phyloP scores from a whole-genome alignment of 305 asterid genomes.

The Fraxinus albicans region DNA sequence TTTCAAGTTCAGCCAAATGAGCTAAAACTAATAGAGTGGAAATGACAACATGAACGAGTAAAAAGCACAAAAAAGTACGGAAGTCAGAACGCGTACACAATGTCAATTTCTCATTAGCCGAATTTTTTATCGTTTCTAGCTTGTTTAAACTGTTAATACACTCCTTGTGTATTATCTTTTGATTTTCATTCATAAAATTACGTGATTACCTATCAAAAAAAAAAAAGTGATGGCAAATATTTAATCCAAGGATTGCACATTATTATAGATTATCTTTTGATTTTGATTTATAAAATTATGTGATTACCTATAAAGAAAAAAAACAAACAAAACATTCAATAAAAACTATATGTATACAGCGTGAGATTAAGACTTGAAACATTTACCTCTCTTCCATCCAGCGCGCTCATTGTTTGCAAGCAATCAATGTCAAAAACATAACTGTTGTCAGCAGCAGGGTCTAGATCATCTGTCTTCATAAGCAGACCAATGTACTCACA shows the following conservation, averaged over 20 bases:
- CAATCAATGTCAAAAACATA: constrained; percentile 88
- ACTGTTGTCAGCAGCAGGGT: constrained; percentile 58
- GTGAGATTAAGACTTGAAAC: background rate
- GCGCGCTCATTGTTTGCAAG: constrained; percentile 85
- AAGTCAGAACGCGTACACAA: background rate
- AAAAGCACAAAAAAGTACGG: background rate
- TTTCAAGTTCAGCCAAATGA: background rate
- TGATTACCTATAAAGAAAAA: too few species aligned
- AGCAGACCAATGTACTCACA: constrained; percentile 83
- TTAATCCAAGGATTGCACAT: too few species aligned
- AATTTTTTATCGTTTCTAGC: too few species aligned
- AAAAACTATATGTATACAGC: background rate
- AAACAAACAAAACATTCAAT: background rate
- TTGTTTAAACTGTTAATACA: too few species aligned
- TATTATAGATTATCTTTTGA: too few species aligned
- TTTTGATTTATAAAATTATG: too few species aligned
- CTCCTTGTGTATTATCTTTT: too few species aligned
- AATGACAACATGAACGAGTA: background rate
- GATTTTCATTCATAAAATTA: too few species aligned
- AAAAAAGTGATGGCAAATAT: too few species aligned
- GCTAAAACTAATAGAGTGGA: background rate
- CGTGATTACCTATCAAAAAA: too few species aligned
- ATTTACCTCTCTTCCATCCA: constrained; percentile 84
- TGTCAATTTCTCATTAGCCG: background rate
- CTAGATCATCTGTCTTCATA: constrained; percentile 51